phyloP scores from a whole-genome alignment of 352 stramenopile species.

The Pythium folliculosum region DNA sequence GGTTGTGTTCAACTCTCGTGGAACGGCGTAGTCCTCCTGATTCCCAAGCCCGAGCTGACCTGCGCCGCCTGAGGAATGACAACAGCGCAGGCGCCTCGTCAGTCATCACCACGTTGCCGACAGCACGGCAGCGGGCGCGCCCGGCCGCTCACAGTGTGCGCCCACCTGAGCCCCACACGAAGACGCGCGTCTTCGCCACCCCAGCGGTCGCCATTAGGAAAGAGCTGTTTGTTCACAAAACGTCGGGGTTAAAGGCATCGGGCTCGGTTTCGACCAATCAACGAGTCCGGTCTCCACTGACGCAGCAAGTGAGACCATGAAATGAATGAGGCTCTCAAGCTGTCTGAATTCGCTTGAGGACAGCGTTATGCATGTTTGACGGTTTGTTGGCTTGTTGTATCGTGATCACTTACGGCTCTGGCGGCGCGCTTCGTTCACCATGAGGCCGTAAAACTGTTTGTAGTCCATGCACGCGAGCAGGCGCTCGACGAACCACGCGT shows the following conservation, averaged over 20 bases:
- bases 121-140: not conserved
- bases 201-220: no score
- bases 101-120: not conserved
- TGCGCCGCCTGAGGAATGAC: conserved; percentile 32
- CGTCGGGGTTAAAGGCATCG: not conserved
- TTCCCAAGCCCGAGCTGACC: conserved; percentile 68
- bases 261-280: not conserved
- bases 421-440: conserved; percentile 77
- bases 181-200: not conserved
- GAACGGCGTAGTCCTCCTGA: conserved; percentile 53
- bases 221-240: no score
- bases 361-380: not conserved
- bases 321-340: not conserved
- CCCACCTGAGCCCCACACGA: conserved; percentile 67
- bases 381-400: not conserved
- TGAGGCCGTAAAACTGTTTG: conserved; percentile 80
- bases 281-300: not conserved
- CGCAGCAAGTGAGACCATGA: not conserved
- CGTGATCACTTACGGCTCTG: conserved; percentile 52
- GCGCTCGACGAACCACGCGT: conserved; percentile 79
- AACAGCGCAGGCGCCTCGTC: not conserved
- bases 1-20: conserved; percentile 28
- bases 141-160: not conserved
- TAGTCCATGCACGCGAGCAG: conserved; percentile 82
- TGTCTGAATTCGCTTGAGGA: not conserved